These are phyloP conservation scores for Trichoderma harzianum DNA, from an alignment of 2,329 filamentous ascomycete genomes.

Conservation along the genomic window DNA sequence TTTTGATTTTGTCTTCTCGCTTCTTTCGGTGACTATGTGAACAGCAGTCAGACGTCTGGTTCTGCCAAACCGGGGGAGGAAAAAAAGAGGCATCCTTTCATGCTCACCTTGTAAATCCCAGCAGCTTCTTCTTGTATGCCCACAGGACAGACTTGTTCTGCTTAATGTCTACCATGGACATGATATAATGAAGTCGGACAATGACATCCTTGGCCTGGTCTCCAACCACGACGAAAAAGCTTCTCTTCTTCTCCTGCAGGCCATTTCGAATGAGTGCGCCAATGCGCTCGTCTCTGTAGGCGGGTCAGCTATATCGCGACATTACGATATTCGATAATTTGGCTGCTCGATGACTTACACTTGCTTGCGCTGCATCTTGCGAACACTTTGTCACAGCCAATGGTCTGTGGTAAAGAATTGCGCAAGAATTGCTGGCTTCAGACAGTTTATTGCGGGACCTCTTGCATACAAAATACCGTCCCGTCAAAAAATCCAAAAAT, in stretches of 20 bases:
- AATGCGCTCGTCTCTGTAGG: conserved; percentile 76
- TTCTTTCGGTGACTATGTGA: conserved; percentile 77
- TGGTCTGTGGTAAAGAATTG: conserved; percentile 28
- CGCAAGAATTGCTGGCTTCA: conserved; percentile 27
- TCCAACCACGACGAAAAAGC: conserved; percentile 95
- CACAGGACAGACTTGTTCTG: conserved; percentile 89
- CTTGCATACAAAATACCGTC: conserved; percentile 19
- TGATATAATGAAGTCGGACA: conserved; percentile 87
- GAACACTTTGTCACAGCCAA: conserved; percentile 26
- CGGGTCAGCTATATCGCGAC: background rate
- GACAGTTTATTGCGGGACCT: conserved; percentile 24
- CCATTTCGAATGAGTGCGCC: conserved; percentile 88
- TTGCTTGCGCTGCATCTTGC: conserved; percentile 58
- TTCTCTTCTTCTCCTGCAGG: conserved; percentile 92
- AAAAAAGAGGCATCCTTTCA: background rate
- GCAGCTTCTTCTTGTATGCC: conserved; percentile 97
- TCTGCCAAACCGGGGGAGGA: background rate
- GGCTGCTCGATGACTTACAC: conserved; percentile 38
- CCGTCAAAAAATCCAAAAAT: conserved; percentile 35
- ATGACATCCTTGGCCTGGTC: conserved; percentile 93
- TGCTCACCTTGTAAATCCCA: conserved; percentile 76
- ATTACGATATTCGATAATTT: background rate
- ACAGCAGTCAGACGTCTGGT: background rate
- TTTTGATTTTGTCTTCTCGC: conserved; percentile 97
- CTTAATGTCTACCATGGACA: conserved; percentile 85